Evolutionary conservation across 176 grass and related monocot species (phyloP).

Genomic region (Hordeum vulgare): DNA sequence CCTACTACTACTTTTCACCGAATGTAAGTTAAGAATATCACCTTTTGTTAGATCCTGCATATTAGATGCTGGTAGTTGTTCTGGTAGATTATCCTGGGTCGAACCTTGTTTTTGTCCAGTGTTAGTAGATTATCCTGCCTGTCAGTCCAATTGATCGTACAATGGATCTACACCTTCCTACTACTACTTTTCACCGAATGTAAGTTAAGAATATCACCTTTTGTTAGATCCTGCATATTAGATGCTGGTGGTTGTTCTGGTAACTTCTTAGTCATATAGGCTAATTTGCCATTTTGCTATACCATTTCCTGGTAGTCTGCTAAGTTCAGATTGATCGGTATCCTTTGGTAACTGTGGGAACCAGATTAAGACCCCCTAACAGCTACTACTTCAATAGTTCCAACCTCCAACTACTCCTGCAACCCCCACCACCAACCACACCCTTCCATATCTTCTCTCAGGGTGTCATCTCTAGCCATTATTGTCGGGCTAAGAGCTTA

Average conservation of each 20-base stretch:
- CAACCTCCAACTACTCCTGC: slow-evolving; percentile 19
- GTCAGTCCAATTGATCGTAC: neutral
- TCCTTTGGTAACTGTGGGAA: slow-evolving; percentile 7
- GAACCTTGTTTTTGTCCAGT: neutral
- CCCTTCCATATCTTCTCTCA: slow-evolving; percentile 2
- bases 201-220: neutral
- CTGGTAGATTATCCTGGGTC: too few species aligned
- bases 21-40: too few species aligned
- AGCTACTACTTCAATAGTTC: slow-evolving; percentile 28
- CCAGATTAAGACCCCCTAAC: slow-evolving; percentile 28
- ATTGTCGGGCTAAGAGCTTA: slow-evolving; percentile 4
- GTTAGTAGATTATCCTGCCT: neutral
- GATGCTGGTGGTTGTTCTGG: slow-evolving; percentile 2
- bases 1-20: neutral
- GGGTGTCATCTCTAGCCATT: neutral
- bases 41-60: too few species aligned
- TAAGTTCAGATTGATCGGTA: slow-evolving; percentile 14
- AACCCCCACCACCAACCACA: slow-evolving; percentile 18
- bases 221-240: neutral
- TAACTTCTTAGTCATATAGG: neutral
- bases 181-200: neutral
- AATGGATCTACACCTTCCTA: neutral
- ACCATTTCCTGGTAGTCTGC: slow-evolving; percentile 5
- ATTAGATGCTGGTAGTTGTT: too few species aligned
- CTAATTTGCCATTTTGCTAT: slow-evolving; percentile 25